A percentile compares a stretch with the other conserved stretches of the same genome.
phyloP scores from a whole-genome alignment of 2,329 filamentous ascomycete species.

The Fusarium solani-melongenae region DNA sequence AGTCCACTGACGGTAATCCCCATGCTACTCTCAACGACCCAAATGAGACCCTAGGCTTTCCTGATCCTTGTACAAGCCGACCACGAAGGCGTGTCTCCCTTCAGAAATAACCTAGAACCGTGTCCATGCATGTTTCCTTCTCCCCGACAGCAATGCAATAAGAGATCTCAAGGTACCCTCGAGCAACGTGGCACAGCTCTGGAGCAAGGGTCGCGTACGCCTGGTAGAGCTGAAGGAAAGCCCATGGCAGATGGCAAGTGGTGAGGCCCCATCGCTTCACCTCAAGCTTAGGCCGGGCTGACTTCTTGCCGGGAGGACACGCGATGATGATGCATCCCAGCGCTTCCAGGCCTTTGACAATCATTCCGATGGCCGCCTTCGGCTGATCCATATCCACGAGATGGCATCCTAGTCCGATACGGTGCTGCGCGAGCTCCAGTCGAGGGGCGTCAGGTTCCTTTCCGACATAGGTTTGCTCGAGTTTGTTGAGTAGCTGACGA shows the following conservation, averaged over 20 bases:
- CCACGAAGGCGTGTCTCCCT: background rate
- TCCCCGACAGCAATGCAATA: slow-evolving; percentile 12
- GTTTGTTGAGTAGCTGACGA: slow-evolving; percentile 24
- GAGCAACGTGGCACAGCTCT: background rate
- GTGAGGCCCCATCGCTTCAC: slow-evolving; percentile 7
- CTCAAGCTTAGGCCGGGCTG: background rate
- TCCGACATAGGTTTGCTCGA: slow-evolving; percentile 38
- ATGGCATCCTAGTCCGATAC: background rate
- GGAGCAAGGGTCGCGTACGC: background rate
- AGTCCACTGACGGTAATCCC: background rate
- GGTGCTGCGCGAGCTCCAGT: slow-evolving; percentile 4
- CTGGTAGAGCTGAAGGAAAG: slow-evolving; percentile 1
- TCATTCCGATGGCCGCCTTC: background rate
- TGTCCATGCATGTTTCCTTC: background rate
- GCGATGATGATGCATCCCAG: slow-evolving; percentile 6
- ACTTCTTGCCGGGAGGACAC: background rate
- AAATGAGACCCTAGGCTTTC: background rate
- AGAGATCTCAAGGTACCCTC: background rate
- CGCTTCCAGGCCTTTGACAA: slow-evolving; percentile 5
- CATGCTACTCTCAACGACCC: background rate
- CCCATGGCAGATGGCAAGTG: background rate
- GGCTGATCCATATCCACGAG: background rate
- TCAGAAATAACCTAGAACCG: background rate
- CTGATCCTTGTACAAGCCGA: background rate
- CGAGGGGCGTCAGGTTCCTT: background rate